Conservation (phyloP, 176 grass and related monocot species). For the Alloteropsis semialata region DNA sequence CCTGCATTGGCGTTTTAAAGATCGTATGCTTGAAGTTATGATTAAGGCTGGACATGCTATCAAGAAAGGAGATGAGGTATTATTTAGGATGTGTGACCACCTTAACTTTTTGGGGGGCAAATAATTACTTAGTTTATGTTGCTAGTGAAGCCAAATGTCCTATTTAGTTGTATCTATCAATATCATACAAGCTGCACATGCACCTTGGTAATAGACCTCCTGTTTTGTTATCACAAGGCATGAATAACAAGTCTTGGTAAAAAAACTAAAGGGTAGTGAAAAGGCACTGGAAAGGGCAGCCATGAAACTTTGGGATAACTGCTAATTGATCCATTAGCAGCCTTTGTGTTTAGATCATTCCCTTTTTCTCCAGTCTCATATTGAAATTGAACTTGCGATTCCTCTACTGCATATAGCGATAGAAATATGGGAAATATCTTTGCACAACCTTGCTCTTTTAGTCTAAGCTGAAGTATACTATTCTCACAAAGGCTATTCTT, state of each 20-base stretch:
- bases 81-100: slow-evolving; percentile 14
- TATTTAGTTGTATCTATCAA: not conserved
- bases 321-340: not conserved
- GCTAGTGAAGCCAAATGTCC: not conserved
- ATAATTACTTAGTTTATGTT: not conserved
- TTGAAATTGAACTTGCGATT: not conserved
- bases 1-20: slow-evolving; percentile 92
- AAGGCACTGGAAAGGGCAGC: not conserved
- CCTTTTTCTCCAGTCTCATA: not conserved
- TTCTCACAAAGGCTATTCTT: not conserved
- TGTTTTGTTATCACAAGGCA: not conserved
- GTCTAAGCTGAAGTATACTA: not conserved
- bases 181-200: slow-evolving; percentile 2
- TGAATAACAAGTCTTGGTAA: not conserved
- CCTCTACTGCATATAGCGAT: not conserved
- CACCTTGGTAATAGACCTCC: not conserved
- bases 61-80: slow-evolving; percentile 94
- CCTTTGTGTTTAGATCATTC: not conserved
- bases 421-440: not conserved
- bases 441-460: not conserved
- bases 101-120: not conserved
- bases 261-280: not conserved
- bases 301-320: not conserved
- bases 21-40: slow-evolving; percentile 97
- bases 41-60: slow-evolving; percentile 81